phyloP scores from a whole-genome alignment of 495 filamentous ascomycete species.

The Gamarada debralockiae region DNA sequence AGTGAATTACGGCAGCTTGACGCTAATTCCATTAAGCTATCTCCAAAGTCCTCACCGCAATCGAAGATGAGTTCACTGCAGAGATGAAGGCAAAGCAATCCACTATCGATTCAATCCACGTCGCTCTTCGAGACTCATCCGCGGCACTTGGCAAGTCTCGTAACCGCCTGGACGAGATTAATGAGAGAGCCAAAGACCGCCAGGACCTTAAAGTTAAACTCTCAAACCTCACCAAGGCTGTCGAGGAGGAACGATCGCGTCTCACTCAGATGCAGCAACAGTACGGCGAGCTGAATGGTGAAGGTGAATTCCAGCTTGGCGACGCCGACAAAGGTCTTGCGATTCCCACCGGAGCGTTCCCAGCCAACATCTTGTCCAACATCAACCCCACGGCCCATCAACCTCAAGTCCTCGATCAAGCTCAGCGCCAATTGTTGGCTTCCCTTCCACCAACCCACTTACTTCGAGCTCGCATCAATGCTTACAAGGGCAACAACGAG shows the following conservation, averaged over 20 bases:
- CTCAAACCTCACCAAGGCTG: conserved; percentile 53
- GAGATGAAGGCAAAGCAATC: conserved; percentile 78
- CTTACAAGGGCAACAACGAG: conserved; percentile 44
- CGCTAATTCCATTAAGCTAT: conserved; percentile 49
- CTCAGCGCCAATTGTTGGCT: conserved; percentile 18
- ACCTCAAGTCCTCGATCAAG: conserved; percentile 18
- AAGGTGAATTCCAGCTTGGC: conserved; percentile 37
- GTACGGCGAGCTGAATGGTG: conserved; percentile 28
- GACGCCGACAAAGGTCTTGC: conserved; percentile 46
- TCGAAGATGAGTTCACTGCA: conserved; percentile 69
- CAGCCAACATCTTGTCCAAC: conserved; percentile 21
- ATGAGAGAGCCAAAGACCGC: conserved; percentile 52
- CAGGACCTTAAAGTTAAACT: conserved; percentile 58
- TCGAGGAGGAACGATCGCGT: conserved; percentile 40
- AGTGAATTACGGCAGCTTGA: neutral
- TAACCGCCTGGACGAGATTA: conserved; percentile 61
- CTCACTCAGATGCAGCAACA: conserved; percentile 32
- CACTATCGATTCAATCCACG: conserved; percentile 71
- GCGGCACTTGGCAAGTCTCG: conserved; percentile 71
- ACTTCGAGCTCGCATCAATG: conserved; percentile 32
- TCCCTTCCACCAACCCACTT: conserved; percentile 16
- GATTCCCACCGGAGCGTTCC: conserved; percentile 33
- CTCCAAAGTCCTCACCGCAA: conserved; percentile 66
- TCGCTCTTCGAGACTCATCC: conserved; percentile 74
- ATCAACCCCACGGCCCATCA: conserved; percentile 16